phyloP scores from a whole-genome alignment of 73 alveolate species.

The Stentor coeruleus region DNA sequence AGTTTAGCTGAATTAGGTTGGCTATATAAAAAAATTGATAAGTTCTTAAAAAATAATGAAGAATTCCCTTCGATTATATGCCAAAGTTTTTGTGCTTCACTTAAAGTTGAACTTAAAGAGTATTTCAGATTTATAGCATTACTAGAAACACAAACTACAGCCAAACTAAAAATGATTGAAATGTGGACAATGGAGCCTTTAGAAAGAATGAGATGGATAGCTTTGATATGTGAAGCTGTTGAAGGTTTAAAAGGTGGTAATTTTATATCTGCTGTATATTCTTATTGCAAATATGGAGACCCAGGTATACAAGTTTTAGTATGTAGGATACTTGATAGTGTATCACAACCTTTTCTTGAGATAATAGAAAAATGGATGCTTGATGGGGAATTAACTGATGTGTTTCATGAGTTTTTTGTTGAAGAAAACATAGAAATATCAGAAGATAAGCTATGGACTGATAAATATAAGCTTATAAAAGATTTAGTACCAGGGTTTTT shows the following conservation, averaged over 20 bases:
- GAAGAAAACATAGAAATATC: constrained; percentile 58
- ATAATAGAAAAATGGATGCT: constrained; percentile 85
- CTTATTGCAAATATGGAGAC: constrained; percentile 55
- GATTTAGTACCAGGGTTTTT: constrained; percentile 82
- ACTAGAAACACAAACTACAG: constrained; percentile 54
- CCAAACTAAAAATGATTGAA: constrained; percentile 63
- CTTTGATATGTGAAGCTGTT: constrained; percentile 71
- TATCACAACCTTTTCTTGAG: constrained; percentile 52
- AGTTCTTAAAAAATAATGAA: constrained; percentile 45
- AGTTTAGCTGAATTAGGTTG: constrained; percentile 88
- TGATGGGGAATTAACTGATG: constrained; percentile 86
- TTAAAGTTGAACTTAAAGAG: constrained; percentile 79
- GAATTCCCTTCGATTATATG: constrained; percentile 48
- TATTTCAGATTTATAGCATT: constrained; percentile 79
- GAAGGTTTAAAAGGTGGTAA: constrained; percentile 79
- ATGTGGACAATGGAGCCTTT: constrained; percentile 81
- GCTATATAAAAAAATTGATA: constrained; percentile 73
- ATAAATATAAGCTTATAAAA: constrained; percentile 69
- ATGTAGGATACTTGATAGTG: constrained; percentile 50
- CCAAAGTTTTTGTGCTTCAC: constrained; percentile 69
- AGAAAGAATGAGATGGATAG: constrained; percentile 90
- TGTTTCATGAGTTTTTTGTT: constrained; percentile 84
- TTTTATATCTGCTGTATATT: constrained; percentile 64
- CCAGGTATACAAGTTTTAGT: constrained; percentile 51
- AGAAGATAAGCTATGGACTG: constrained; percentile 80